Evolutionary conservation across 2,329 filamentous ascomycete species (phyloP), one percentile per base, ranked within the genome.

Genomic region (Colletotrichum paranaense): DNA sequence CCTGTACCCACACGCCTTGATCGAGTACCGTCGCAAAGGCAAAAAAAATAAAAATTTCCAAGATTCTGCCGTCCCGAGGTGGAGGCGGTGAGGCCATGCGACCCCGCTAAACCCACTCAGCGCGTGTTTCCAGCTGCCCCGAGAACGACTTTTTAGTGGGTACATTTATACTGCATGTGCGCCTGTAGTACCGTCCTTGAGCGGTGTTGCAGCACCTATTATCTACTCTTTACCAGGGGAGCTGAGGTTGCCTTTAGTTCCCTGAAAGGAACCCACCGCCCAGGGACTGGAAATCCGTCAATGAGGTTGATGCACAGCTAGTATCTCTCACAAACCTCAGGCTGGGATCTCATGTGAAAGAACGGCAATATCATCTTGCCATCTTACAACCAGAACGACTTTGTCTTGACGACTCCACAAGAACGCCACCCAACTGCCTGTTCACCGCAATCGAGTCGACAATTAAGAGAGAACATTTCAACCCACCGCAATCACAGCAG

Each of bases 11-110:
- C 46, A 32, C 38, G 16, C 38, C 16, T 19, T 49, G 35, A 22
- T 49, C 46, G 26, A 52, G 71, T 66, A 42, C 66, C 65, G 70
- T 72, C 72, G 67, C 52, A 57, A 64, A 66, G 64, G 75, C 78
- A 77, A 79, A 82, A 83, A 58, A 67, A 75, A 58, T 55, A 66
- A 76, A 76, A 76, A 76, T 74, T 74, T 75, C 71, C 62, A 14
- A 56, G 58, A 68, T 76, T 76, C 75, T 76, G 75, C 75, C 75
- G 60, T 11, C 28, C 14, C 35, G 35, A 62, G 52, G 58, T 22
- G 52, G 62, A 67, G 66, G 74, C 74, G 74, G 74, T 75, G 65
- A 67, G 42, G 19, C 2, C 4, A 24, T 35, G 22, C 42, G 38
- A 64, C 67, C 70, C 73, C 73, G 62, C 70, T 70, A 67, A 42